Evolutionary conservation across 768 basidiomycete species (phyloP).

Genomic region (Rhizopogon vulgaris): DNA sequence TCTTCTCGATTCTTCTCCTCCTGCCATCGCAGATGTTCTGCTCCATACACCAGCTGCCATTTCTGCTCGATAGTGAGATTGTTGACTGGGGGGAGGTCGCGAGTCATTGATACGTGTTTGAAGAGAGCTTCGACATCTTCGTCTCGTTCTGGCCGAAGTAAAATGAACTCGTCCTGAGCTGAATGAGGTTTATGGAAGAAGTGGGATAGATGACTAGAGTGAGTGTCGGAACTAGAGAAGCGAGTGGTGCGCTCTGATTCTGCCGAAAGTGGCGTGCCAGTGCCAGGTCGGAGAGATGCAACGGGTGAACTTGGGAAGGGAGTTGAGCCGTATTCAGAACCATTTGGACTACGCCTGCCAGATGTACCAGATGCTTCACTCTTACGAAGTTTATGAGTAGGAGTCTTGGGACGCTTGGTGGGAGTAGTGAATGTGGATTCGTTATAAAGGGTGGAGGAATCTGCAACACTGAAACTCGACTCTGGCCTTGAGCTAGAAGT

Average conservation of each 20-base stretch:
- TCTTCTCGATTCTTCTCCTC: conserved; percentile 63
- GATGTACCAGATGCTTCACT: conserved; percentile 55
- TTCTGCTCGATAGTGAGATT: conserved; percentile 74
- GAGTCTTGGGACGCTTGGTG: conserved; percentile 27
- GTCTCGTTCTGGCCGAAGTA: conserved; percentile 71
- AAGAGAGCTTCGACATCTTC: conserved; percentile 79
- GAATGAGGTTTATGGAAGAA: conserved; percentile 47
- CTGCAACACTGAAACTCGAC: conserved; percentile 50
- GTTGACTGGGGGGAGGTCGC: conserved; percentile 58
- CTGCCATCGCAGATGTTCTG: conserved; percentile 75
- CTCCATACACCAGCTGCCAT: conserved; percentile 85
- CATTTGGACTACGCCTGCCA: conserved; percentile 41
- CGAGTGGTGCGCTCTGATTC: conserved; percentile 56
- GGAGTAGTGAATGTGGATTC: conserved; percentile 40
- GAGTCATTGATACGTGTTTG: conserved; percentile 64
- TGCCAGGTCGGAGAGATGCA: conserved; percentile 38
- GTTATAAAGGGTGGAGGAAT: conserved; percentile 55
- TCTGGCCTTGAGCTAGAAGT: conserved; percentile 24
- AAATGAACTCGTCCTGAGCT: conserved; percentile 55
- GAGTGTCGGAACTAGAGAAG: conserved; percentile 50
- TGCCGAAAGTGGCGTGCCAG: conserved; percentile 47
- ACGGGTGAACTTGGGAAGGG: conserved; percentile 27
- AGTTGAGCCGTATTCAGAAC: conserved; percentile 48
- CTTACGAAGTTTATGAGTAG: conserved; percentile 31
- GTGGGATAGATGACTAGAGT: conserved; percentile 38